Evolutionary conservation across 441 rosid species (phyloP).

Genomic region (Populus hybrid): DNA sequence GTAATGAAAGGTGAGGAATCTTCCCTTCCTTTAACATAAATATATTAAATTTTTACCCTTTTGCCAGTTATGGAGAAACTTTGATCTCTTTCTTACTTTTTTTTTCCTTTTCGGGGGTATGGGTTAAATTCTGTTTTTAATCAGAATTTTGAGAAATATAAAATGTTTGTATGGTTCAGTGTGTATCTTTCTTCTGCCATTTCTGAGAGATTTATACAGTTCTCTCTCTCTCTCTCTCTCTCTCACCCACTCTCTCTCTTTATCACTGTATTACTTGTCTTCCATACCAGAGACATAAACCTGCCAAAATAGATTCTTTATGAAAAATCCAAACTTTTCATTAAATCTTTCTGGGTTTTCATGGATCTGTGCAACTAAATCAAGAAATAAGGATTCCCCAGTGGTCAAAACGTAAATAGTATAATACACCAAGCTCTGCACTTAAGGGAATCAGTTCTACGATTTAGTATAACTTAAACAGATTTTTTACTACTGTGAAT

Average conservation of each 20-base stretch:
- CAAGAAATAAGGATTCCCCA: neutral
- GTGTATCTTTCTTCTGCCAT: neutral
- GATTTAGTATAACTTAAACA: neutral
- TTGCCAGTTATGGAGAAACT: neutral
- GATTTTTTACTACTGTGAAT: neutral
- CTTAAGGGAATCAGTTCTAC: neutral
- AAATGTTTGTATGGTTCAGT: neutral
- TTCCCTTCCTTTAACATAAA: neutral
- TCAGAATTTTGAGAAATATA: neutral
- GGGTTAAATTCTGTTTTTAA: neutral
- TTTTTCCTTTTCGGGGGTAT: neutral
- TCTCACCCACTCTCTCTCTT: neutral
- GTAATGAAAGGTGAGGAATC: neutral
- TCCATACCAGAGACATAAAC: slow-evolving; percentile 36
- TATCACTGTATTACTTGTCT: slow-evolving; percentile 25
- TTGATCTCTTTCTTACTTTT: neutral
- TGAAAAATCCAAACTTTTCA: neutral
- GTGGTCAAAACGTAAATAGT: neutral
- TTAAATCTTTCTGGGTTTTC: neutral
- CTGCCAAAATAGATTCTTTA: slow-evolving; percentile 32
- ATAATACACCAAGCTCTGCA: neutral
- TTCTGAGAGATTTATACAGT: slow-evolving; percentile 20
- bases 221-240: neutral
- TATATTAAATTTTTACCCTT: neutral
- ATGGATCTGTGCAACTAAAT: neutral